phyloP scores from a whole-genome alignment of 768 basidiomycete genomes.

The Peribolospora baueri region DNA sequence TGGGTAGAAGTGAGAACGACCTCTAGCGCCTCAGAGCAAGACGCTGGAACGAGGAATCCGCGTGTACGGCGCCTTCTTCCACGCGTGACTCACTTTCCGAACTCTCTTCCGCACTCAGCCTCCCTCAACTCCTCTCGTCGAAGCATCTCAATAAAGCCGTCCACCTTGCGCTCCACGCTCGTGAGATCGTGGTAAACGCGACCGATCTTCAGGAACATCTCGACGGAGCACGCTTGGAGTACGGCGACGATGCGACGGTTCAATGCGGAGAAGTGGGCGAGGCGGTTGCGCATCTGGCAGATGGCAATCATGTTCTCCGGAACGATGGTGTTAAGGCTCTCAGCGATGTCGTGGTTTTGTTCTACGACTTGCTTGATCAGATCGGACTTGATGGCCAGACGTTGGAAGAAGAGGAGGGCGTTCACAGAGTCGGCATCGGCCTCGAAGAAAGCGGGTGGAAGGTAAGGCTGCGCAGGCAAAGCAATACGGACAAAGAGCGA shows the following conservation, averaged over 20 bases:
- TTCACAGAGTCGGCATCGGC: constrained; percentile 68
- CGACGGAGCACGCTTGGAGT: constrained; percentile 52
- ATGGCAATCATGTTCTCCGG: constrained; percentile 73
- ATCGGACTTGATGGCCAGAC: constrained; percentile 63
- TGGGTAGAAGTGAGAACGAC: neutral
- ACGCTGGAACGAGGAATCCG: neutral
- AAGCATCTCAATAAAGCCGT: constrained; percentile 67
- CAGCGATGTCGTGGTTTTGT: constrained; percentile 58
- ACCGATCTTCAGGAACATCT: constrained; percentile 64
- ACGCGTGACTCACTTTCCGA: constrained; percentile 41
- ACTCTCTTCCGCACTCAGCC: constrained; percentile 74
- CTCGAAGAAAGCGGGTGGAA: constrained; percentile 73
- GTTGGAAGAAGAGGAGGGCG: constrained; percentile 78
- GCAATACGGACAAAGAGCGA: neutral
- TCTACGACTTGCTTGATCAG: constrained; percentile 61
- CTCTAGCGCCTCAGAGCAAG: neutral
- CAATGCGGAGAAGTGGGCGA: constrained; percentile 52
- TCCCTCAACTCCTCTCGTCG: constrained; percentile 76
- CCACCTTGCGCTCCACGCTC: constrained; percentile 71
- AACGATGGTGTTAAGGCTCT: constrained; percentile 53
- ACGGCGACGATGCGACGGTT: constrained; percentile 77
- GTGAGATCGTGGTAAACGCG: constrained; percentile 60
- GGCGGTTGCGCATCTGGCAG: constrained; percentile 63
- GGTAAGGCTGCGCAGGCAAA: constrained; percentile 38
- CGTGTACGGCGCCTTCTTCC: neutral